These are phyloP conservation scores for Saccharomycopsis sp. DNA, from an alignment of 805 yeast genomes.

Conservation along the genomic window DNA sequence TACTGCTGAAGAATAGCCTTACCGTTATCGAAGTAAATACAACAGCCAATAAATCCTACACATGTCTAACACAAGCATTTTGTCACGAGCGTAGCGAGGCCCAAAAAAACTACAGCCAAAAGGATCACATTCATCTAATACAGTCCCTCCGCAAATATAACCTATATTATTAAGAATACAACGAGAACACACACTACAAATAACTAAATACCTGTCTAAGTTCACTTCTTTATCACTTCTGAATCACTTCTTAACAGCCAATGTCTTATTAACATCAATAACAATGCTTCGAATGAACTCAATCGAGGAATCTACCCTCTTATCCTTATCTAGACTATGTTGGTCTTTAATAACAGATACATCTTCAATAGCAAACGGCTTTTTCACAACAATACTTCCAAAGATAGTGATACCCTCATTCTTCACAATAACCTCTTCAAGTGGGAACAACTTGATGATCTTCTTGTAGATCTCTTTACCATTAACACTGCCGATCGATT, in stretches of 20 bases:
- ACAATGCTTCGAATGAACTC: slow-evolving; percentile 17
- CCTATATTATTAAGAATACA: too few species aligned
- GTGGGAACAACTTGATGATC: slow-evolving; percentile 17
- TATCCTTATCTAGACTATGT: slow-evolving; percentile 2
- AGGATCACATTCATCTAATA: too few species aligned
- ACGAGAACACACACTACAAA: neutral
- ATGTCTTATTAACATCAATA: neutral
- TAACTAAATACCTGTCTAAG: neutral
- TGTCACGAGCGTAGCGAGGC: too few species aligned
- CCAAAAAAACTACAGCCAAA: too few species aligned
- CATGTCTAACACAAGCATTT: too few species aligned
- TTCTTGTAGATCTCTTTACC: slow-evolving; percentile 17
- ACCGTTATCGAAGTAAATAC: too few species aligned
- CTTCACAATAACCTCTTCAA: slow-evolving; percentile 15
- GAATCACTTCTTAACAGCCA: neutral
- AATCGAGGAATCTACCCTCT: slow-evolving; percentile 8
- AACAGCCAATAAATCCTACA: too few species aligned
- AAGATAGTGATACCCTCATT: neutral
- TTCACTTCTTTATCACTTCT: too few species aligned
- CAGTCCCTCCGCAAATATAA: too few species aligned
- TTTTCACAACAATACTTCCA: slow-evolving; percentile 2
- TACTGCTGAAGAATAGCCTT: too few species aligned
- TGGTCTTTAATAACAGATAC: neutral
- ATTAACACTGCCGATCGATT: slow-evolving; percentile 5
- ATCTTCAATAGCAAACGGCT: slow-evolving; percentile 9